These are phyloP conservation scores for Jaenimonas drosophilae DNA, from an alignment of 208 protist species.

Conservation along the genomic window DNA sequence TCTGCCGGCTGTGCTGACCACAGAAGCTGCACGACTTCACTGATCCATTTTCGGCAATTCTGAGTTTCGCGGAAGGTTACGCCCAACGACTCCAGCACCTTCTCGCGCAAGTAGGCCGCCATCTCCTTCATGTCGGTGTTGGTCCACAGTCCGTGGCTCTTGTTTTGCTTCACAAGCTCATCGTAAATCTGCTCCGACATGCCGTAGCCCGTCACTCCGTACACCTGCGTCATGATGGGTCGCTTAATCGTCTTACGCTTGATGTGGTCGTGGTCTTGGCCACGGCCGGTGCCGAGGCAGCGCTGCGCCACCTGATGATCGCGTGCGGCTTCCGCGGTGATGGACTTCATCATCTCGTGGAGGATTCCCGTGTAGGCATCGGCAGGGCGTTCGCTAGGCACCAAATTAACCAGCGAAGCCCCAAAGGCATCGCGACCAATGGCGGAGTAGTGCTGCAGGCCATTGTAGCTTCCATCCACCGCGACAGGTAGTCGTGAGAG, in stretches of 20 bases:
- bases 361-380: constrained; percentile 97
- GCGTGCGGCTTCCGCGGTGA: constrained; percentile 68
- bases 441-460: constrained; percentile 98
- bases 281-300: constrained; percentile 73
- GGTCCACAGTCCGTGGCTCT: constrained; percentile 85
- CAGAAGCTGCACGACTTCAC: constrained; percentile 52
- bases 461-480: constrained; percentile 96
- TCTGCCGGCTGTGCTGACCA: constrained; percentile 76
- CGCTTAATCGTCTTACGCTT: constrained; percentile 98
- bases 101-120: constrained; percentile 82
- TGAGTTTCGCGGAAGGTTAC: constrained; percentile 84
- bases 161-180: constrained; percentile 89
- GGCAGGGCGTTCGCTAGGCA: constrained; percentile 86
- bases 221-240: constrained; percentile 98
- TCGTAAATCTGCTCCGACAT: constrained; percentile 93
- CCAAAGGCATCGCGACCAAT: constrained; percentile 96
- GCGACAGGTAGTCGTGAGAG: constrained; percentile 93
- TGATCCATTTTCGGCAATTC: constrained; percentile 84
- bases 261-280: constrained; percentile 86
- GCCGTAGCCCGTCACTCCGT: constrained; percentile 96
- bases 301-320: constrained; percentile 82
- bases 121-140: constrained; percentile 86
- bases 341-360: constrained; percentile 84
- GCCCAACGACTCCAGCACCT: constrained; percentile 83
- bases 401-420: constrained; percentile 93